These are phyloP conservation scores for Wallacemonas sp. DNA, from an alignment of 208 protist species.

Conservation along the genomic window DNA sequence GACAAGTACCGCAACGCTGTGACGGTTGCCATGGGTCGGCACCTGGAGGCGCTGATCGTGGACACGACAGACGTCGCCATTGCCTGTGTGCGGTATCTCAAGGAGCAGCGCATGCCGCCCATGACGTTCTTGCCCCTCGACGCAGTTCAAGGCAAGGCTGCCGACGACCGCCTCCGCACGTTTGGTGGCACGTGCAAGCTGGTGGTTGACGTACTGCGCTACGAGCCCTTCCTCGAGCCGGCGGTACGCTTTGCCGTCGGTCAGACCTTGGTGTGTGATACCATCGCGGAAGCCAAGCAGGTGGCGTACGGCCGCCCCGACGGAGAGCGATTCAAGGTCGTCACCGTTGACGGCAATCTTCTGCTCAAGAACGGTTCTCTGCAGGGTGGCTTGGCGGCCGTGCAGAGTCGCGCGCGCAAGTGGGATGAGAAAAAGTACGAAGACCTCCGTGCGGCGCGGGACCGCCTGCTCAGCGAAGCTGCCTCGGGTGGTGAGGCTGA, in stretches of 20 bases:
- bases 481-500: slow-evolving; percentile 66
- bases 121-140: slow-evolving; percentile 97
- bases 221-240: slow-evolving; percentile 75
- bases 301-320: slow-evolving; percentile 76
- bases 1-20: slow-evolving; percentile 93
- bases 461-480: slow-evolving; percentile 71
- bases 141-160: slow-evolving; percentile 78
- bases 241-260: slow-evolving; percentile 95
- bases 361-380: slow-evolving; percentile 96
- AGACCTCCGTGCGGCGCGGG: slow-evolving; percentile 63
- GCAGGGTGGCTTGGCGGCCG: slow-evolving; percentile 90
- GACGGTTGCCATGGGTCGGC: slow-evolving; percentile 95
- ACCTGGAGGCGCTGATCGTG: slow-evolving; percentile 97
- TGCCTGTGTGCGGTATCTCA: slow-evolving; percentile 96
- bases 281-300: slow-evolving; percentile 86
- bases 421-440: slow-evolving; percentile 94
- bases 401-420: slow-evolving; percentile 82
- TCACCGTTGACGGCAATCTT: slow-evolving; percentile 95
- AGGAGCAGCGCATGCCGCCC: slow-evolving; percentile 91
- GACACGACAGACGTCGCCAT: slow-evolving; percentile 92
- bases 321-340: slow-evolving; percentile 89
- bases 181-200: slow-evolving; percentile 92
- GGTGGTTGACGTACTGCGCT: slow-evolving; percentile 94
- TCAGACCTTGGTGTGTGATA: slow-evolving; percentile 96
- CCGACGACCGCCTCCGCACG: slow-evolving; percentile 91